Percentiles rank a stretch among this genome's conserved stretches.
These are phyloP conservation scores for Phyllostachys edulis DNA, from an alignment of 176 grass and related monocot species.

Conservation along the genomic window DNA sequence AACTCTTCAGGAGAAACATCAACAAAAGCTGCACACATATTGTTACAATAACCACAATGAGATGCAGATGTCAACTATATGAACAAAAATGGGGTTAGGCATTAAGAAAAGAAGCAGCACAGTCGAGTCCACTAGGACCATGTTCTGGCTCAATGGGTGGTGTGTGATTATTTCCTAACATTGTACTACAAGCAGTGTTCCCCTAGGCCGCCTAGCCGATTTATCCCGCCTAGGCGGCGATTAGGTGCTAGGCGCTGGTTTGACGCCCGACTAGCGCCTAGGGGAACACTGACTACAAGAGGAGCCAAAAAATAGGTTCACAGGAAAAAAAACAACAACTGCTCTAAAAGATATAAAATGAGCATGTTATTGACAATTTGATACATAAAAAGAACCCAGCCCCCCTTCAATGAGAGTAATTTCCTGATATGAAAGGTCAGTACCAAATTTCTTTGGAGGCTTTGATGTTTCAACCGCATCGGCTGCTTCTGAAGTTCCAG, in stretches of 20 bases:
- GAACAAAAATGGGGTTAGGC: slow-evolving; percentile 1
- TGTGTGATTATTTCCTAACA: slow-evolving; percentile 19
- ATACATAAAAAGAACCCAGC: background rate
- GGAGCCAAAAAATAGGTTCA: background rate
- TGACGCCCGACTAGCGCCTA: no score
- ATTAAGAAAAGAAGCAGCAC: background rate
- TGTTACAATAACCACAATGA: slow-evolving; percentile 1
- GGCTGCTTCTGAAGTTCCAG: slow-evolving; percentile 39
- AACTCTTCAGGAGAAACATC: slow-evolving; percentile 89
- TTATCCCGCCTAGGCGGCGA: no score
- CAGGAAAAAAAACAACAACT: background rate
- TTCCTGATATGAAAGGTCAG: slow-evolving; percentile 3
- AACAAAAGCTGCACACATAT: slow-evolving; percentile 79
- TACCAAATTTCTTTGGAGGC: slow-evolving; percentile 82
- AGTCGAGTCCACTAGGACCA: background rate
- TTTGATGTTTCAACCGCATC: slow-evolving; percentile 49
- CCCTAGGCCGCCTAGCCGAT: no score
- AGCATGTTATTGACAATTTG: slow-evolving; percentile 9
- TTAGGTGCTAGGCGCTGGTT: no score
- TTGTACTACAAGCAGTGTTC: background rate
- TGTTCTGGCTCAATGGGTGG: background rate
- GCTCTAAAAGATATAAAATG: background rate
- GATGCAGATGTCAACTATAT: slow-evolving; percentile 24
- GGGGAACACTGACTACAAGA: background rate
- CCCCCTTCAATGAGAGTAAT: background rate